These are phyloP conservation scores for Kluyveromyces dobzhanskii DNA, from an alignment of 805 yeast species.

Conservation along the genomic window DNA sequence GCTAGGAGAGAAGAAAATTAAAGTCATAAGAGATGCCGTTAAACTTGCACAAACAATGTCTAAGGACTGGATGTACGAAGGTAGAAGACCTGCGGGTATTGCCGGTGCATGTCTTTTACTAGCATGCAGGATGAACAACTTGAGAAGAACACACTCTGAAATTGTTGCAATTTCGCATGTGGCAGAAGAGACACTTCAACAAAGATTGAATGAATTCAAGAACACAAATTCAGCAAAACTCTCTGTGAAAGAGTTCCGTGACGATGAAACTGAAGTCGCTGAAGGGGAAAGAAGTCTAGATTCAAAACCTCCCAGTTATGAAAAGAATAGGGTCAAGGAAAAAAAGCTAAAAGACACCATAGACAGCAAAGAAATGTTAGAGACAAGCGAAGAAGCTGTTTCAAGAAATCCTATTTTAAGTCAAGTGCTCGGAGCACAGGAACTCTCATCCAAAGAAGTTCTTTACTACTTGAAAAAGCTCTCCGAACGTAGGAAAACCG, in stretches of 20 bases:
- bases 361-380: slow-evolving; percentile 17
- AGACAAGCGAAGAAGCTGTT: slow-evolving; percentile 33
- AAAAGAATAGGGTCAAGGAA: slow-evolving; percentile 49
- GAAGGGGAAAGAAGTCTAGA: slow-evolving; percentile 26
- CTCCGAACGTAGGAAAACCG: slow-evolving; percentile 23
- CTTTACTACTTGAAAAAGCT: slow-evolving; percentile 29
- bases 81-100: slow-evolving; percentile 95
- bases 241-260: slow-evolving; percentile 68
- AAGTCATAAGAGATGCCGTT: slow-evolving; percentile 82
- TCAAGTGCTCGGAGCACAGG: slow-evolving; percentile 37
- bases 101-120: slow-evolving; percentile 93
- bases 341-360: slow-evolving; percentile 31
- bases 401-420: slow-evolving; percentile 36
- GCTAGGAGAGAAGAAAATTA: slow-evolving; percentile 63
- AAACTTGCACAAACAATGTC: slow-evolving; percentile 85
- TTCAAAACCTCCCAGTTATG: slow-evolving; percentile 79
- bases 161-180: slow-evolving; percentile 93
- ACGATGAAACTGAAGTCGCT: slow-evolving; percentile 24
- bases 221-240: slow-evolving; percentile 65
- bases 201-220: slow-evolving; percentile 81
- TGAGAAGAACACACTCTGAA: slow-evolving; percentile 85
- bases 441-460: slow-evolving; percentile 38
- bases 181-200: slow-evolving; percentile 88
- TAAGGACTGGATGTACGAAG: slow-evolving; percentile 92
- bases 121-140: slow-evolving; percentile 96